A percentile compares a stretch with the other conserved stretches of the same genome.
Conservation (phyloP, 768 basidiomycete species). For the Rhizopogon vesiculosus region DNA sequence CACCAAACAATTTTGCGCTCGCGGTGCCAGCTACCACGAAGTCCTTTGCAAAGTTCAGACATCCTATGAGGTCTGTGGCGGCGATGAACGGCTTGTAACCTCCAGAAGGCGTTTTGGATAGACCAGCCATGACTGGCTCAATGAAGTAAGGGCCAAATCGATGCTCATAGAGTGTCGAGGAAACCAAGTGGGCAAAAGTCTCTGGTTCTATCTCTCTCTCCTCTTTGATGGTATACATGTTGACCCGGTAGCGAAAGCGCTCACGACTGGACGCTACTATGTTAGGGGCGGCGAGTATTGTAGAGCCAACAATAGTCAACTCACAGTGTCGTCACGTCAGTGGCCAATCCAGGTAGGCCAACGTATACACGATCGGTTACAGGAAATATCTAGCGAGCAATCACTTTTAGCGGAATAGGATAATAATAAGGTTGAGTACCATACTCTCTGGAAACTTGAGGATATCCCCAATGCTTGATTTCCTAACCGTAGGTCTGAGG, state of each 20-base stretch:
- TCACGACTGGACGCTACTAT: conserved; percentile 56
- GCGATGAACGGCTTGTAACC: conserved; percentile 89
- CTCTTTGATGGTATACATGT: conserved; percentile 99
- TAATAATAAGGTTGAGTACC: conserved; percentile 6
- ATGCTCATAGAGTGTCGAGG: conserved; percentile 91
- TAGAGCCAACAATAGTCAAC: conserved; percentile 15
- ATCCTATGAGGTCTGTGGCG: conserved; percentile 90
- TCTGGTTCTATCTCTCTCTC: conserved; percentile 95
- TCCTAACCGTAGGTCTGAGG: conserved; percentile 89
- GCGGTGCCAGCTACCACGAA: conserved; percentile 97
- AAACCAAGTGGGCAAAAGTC: conserved; percentile 93
- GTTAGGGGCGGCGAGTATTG: neutral
- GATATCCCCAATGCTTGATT: conserved; percentile 84
- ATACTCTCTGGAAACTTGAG: conserved; percentile 91
- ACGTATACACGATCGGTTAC: conserved; percentile 89
- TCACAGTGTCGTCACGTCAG: conserved; percentile 90
- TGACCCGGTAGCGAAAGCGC: conserved; percentile 87
- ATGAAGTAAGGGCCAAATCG: conserved; percentile 96
- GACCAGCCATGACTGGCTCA: conserved; percentile 93
- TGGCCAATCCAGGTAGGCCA: conserved; percentile 88
- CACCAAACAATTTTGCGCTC: conserved; percentile 88
- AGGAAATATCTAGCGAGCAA: conserved; percentile 74
- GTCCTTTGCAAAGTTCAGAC: conserved; percentile 91
- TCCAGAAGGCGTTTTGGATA: conserved; percentile 69
- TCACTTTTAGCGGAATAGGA: conserved; percentile 10